Evolutionary conservation across 1,284 basidiomycete genomes (phyloP), one percentile per base, ranked within the genome.

Genomic region (Veloporphyrellus conicus): DNA sequence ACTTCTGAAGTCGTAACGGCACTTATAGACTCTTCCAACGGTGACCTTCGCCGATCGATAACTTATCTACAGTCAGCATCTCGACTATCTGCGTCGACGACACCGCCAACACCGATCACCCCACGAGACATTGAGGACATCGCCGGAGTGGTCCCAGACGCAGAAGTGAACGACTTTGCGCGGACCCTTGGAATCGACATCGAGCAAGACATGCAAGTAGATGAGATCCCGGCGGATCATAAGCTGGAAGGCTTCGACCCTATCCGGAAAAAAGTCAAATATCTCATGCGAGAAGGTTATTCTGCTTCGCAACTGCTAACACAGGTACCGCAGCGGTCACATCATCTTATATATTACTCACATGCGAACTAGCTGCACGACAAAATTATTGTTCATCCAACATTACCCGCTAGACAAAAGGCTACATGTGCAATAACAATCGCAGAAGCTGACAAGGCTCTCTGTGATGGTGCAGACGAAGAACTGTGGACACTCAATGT

Each of bases 381-480:
- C 66, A 75, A 92, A 25, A 75, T 98, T 47, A 80, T 96, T 39
- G 74, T 81, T 6, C 86, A 98, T 64, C 87, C 89, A 1, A 82
- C 84, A 0, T 70, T 99, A 49, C 80, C 82, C 31, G 84, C 90
- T 12, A 78, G 82, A 34, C 85, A 90, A 55, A 99, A 99, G 68
- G 81, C 91, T 1, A 73, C 74, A 25, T 89, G 89, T 53, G 90
- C 90, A 1, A 71, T 98, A 16, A 82, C 84, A 8, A 87, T 99
- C 53, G 95, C 93, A 4, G 92, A 95, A 66, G 92, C 92, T 32
- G 96, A 99, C 73, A 98, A 99, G 68, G 91, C 90, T 0, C 72
- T 99, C 36, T 92, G 89, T 54, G 95, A 99, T 59, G 96, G 96
- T 2, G 94, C 91, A n/a, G 95, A 99, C 60, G 96, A 99, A 68